Percentiles rank a stretch among this genome's conserved stretches.
Conservation (phyloP, 2,329 filamentous ascomycete species). For the Colletotrichum sp. region DNA sequence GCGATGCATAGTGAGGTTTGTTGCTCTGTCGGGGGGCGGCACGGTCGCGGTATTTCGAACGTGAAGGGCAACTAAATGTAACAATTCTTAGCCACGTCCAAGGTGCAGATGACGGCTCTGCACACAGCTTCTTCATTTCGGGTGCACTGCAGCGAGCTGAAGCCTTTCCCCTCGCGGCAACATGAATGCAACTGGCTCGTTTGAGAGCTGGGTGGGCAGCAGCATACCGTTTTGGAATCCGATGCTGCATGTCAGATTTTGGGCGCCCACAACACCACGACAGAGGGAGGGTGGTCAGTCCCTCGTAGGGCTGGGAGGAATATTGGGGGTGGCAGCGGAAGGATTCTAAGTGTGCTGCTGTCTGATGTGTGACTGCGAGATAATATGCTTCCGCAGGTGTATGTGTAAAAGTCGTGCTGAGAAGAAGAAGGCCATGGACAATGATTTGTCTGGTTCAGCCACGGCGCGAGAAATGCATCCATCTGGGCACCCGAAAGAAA, state of each 20-base stretch:
- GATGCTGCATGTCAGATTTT: slow-evolving; percentile 21
- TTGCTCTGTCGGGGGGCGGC: slow-evolving; percentile 6
- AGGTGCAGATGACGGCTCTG: slow-evolving; percentile 4
- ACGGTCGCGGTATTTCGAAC: background rate
- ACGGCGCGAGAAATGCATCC: background rate
- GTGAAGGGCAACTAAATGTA: slow-evolving; percentile 3
- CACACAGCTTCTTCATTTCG: background rate
- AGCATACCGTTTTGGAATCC: slow-evolving; percentile 11
- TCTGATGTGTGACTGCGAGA: background rate
- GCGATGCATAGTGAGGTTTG: background rate
- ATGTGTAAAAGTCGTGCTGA: background rate
- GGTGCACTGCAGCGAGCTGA: slow-evolving; percentile 1
- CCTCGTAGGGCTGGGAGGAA: slow-evolving; percentile 22
- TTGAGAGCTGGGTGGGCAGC: slow-evolving; percentile 6
- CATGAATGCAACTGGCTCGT: background rate
- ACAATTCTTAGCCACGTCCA: slow-evolving; percentile 6
- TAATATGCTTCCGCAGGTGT: background rate
- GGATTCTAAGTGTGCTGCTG: slow-evolving; percentile 15
- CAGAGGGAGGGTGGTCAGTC: background rate
- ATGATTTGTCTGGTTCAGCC: background rate
- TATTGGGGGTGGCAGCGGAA: slow-evolving; percentile 17
- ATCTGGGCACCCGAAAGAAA: background rate
- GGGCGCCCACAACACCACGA: background rate
- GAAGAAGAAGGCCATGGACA: background rate
- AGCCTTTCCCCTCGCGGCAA: background rate